Evolutionary conservation across 257 asterid species (phyloP).

Genomic region (Solanum habrochaites): DNA sequence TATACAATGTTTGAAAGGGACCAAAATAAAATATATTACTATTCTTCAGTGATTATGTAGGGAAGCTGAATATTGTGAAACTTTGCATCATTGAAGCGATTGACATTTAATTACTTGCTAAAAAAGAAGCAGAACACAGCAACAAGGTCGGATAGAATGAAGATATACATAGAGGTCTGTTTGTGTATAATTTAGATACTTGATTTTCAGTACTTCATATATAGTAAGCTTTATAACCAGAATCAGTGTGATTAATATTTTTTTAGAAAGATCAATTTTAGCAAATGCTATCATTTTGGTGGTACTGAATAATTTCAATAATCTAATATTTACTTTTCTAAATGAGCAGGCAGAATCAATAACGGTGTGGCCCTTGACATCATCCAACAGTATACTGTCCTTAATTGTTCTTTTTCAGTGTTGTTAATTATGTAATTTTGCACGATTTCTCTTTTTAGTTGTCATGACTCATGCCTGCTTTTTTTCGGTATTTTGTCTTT

Average conservation of each 20-base stretch:
- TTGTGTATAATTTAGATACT: neutral
- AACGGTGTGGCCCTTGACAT: neutral
- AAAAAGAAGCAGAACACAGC: neutral
- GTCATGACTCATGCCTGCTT: neutral
- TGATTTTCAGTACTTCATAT: neutral
- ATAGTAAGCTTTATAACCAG: neutral
- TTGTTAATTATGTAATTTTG: neutral
- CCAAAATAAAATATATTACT: neutral
- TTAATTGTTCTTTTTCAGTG: neutral
- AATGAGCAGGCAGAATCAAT: neutral
- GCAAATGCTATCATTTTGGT: neutral
- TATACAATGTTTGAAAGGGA: neutral
- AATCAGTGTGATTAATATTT: neutral
- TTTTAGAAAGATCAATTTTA: neutral
- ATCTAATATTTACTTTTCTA: neutral
- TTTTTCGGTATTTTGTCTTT: neutral
- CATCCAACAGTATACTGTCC: neutral
- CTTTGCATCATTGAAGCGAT: neutral
- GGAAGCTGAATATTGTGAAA: neutral
- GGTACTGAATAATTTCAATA: neutral
- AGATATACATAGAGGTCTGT: neutral
- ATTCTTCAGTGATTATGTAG: neutral
- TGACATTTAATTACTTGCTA: neutral
- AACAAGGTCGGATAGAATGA: neutral
- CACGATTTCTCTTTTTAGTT: neutral